A percentile compares a stretch with the other conserved stretches of the same genome.
These are phyloP conservation scores for Penicillium goetzii DNA, from an alignment of 495 filamentous ascomycete genomes.

Conservation along the genomic window DNA sequence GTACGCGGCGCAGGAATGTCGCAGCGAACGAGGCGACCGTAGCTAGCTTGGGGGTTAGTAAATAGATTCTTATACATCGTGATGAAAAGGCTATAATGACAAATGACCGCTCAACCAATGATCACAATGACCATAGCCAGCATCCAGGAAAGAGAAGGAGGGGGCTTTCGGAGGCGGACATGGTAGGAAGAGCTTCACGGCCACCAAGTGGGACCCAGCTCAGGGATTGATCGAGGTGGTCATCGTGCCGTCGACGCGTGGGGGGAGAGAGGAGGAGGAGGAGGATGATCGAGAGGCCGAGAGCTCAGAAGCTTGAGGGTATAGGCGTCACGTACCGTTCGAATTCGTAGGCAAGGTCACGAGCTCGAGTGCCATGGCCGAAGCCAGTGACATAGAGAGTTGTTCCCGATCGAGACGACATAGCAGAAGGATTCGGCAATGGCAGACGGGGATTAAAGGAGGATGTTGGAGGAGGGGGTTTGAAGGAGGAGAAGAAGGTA, in stretches of 20 bases:
- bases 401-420: constrained; percentile 95
- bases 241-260: constrained; percentile 25
- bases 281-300: constrained; percentile 27
- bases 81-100: constrained; percentile 18
- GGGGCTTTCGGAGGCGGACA: constrained; percentile 1
- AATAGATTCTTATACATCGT: not conserved
- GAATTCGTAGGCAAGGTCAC: constrained; percentile 99
- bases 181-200: constrained; percentile 8
- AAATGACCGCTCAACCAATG: constrained; percentile 11
- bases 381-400: constrained; percentile 98
- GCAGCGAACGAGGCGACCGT: constrained; percentile 97
- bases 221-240: constrained; percentile 9
- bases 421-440: constrained; percentile 39
- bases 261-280: constrained; percentile 15
- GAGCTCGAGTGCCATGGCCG: constrained; percentile 97
- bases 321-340: constrained; percentile 88
- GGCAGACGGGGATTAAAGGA: not conserved
- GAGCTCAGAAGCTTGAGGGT: constrained; percentile 41
- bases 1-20: constrained; percentile 97
- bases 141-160: not conserved
- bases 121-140: constrained; percentile 20
- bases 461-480: not conserved
- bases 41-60: constrained; percentile 59
- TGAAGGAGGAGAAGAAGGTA: not conserved
- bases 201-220: constrained; percentile 1